Base-by-base conservation (phyloP, 163 green algal genomes). In the Scenedesmus sp. region DNA sequence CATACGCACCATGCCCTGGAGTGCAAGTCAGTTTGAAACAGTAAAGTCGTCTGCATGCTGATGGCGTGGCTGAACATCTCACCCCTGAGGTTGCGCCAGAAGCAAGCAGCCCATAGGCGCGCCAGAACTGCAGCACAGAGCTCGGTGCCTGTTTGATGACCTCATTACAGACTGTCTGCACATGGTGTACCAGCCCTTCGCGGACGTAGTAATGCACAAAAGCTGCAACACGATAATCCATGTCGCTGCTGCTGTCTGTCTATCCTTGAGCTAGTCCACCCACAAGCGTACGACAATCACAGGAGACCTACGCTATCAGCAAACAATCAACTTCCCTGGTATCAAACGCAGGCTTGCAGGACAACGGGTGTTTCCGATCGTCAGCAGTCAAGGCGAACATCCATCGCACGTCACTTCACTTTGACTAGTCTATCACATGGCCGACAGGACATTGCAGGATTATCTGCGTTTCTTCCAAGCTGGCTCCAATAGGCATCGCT, bases 161-260 rank as follows among this genome's bases (percentile, higher is more conserved):
- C 59, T 96, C 93, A 59, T 88, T 94, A 93, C 95, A 97, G 15
- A 96, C 91, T 0, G 92, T 93, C 88, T 96, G 93, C 15, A 96
- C 84, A 73, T 96, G 94, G 35, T 94, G 89, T 30, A 84, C 79
- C 15, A 93, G 94, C 1, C 95, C 95, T 59, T 95, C 94, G 1
- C 94, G 90, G 22, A 94, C 94, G 43, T 96, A 96, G 81, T 95
- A 97, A 43, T 95, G 94, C 30, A 97, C 89, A 20, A 95, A 93
- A 9, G 94, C 94, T 46, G 93, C 90, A 16, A 95, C 89, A 13
- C 92, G 84, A 46, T 33, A 70, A 46, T 92, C 88, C 88, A 92
- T 92, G 61, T 35, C 12, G 16, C 12, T 40, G 65, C 65, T 76
- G 65, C 65, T 76, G 65, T 30, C 40, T 26, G 30, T 40, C 30